Percentiles rank a stretch among this genome's conserved stretches.
These are phyloP conservation scores for Panaeolus papilionaceus DNA, from an alignment of 768 basidiomycete species.

Conservation along the genomic window DNA sequence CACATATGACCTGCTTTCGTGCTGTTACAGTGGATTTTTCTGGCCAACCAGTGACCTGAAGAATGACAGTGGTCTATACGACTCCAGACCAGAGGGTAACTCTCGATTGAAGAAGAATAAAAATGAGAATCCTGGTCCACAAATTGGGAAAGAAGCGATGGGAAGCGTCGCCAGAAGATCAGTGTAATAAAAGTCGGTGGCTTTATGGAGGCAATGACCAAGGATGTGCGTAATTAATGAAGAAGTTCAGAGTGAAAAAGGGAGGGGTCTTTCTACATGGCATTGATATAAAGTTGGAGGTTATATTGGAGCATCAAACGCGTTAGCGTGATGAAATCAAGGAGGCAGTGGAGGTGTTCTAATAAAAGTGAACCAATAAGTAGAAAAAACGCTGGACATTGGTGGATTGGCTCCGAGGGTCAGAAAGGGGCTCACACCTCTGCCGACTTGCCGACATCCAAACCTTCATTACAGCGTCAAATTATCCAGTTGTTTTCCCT, in stretches of 20 bases:
- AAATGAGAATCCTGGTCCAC: background rate
- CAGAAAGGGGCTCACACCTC: background rate
- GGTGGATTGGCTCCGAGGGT: background rate
- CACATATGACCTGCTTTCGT: background rate
- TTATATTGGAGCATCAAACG: background rate
- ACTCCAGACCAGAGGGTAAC: background rate
- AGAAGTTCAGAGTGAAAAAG: constrained; percentile 1
- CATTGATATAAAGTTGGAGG: background rate
- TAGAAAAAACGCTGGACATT: background rate
- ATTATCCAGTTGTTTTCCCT: background rate
- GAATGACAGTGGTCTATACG: background rate
- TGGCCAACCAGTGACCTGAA: background rate
- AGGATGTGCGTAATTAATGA: background rate
- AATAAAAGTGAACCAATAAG: background rate
- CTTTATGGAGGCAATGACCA: background rate
- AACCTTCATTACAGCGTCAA: background rate
- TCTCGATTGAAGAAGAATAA: background rate
- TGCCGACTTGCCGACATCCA: background rate
- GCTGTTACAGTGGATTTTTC: background rate
- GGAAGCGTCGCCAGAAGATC: constrained; percentile 8
- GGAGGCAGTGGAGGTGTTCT: background rate
- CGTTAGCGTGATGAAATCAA: background rate
- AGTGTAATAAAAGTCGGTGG: constrained; percentile 4
- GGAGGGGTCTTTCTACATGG: background rate
- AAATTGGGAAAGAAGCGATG: background rate